Percentiles rank a stretch among this genome's conserved stretches.
Evolutionary conservation across 1,284 basidiomycete species (phyloP).

Genomic region (Inonotus hispidus): DNA sequence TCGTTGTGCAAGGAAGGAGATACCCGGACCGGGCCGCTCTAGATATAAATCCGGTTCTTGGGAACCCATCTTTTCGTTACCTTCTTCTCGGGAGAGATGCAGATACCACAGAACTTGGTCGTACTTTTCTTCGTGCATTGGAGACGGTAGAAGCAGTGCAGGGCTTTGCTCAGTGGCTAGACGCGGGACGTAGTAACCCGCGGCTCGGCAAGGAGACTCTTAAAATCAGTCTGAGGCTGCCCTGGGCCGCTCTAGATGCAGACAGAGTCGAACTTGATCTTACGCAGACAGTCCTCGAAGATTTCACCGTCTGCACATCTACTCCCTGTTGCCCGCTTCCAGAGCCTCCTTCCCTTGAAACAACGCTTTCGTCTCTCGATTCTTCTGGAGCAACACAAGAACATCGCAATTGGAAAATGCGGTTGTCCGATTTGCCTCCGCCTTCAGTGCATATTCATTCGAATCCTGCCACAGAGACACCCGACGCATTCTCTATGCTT

Average conservation of each 20-base stretch:
- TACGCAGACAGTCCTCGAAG: slow-evolving; percentile 18
- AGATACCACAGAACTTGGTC: slow-evolving; percentile 7
- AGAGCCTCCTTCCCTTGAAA: background rate
- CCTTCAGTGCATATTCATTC: background rate
- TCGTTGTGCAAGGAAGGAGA: slow-evolving; percentile 17
- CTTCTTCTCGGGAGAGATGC: slow-evolving; percentile 20
- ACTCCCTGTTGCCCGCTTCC: slow-evolving; percentile 18
- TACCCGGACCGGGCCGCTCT: slow-evolving; percentile 10
- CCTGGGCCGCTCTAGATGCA: slow-evolving; percentile 16
- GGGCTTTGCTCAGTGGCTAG: slow-evolving; percentile 14
- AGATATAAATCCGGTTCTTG: slow-evolving; percentile 20
- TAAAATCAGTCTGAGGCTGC: slow-evolving; percentile 13
- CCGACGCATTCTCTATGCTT: background rate
- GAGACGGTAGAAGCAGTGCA: slow-evolving; percentile 10
- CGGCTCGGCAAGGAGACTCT: slow-evolving; percentile 9
- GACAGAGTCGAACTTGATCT: slow-evolving; percentile 12
- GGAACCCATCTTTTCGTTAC: slow-evolving; percentile 19
- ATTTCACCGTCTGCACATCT: slow-evolving; percentile 20
- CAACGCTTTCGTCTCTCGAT: background rate
- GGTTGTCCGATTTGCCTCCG: slow-evolving; percentile 14
- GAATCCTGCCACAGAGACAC: background rate
- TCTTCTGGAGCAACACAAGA: slow-evolving; percentile 4
- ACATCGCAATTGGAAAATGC: slow-evolving; percentile 9
- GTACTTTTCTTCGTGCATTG: slow-evolving; percentile 13
- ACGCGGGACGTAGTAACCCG: slow-evolving; percentile 3